Base-by-base conservation (phyloP, 1,284 basidiomycete species). In the Phylloporus sp. region DNA sequence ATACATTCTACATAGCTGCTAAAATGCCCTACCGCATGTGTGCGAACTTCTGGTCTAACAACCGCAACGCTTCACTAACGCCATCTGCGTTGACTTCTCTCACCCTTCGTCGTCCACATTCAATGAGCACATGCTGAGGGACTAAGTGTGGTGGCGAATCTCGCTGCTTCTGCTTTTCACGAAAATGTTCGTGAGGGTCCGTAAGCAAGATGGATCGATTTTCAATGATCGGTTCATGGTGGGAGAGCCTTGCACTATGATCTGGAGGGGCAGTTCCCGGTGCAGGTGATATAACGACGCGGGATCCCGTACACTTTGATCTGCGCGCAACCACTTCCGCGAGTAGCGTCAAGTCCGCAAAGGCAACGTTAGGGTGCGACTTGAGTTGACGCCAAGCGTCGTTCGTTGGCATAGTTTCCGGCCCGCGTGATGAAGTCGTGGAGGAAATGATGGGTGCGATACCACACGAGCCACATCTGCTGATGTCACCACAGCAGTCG, bases 321-420 rank as follows among this genome's bases (percentile, higher is more conserved):
- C 92, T 84, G 54, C 92, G 87, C 3, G 93, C 91, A 28, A 96
- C 94, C 37, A 96, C 94, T 66, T 95, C 93, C 3, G 94, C 94
- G 52, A 96, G 84, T 44, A 95, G 81, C 1, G 88, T 80, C 53
- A 96, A 81, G 73, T 95, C 92, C 18, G 93, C 86, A 73, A 94
- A 95, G 50, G 87, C 85, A 58, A 92, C 88, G 68, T 95, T 95
- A 2, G 94, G 94, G 78, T 96, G 94, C 5, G 90, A 89, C 79
- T 96, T 96, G 68, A 96, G 81, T 66, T 90, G 88, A 60, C 85
- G 88, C 94, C 94, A 96, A 7, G 93, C 94, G 64, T 91, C 87
- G 72, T 92, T 90, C 51, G 90, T 92, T 24, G 93, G 86, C 57
- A 96, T 92, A 13, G 86, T 91, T 61, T 90, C 83, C 24, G 74